Evolutionary conservation across 1,284 basidiomycete species (phyloP), one percentile per base, ranked within the genome.

Genomic region (Malassezia obtusa): DNA sequence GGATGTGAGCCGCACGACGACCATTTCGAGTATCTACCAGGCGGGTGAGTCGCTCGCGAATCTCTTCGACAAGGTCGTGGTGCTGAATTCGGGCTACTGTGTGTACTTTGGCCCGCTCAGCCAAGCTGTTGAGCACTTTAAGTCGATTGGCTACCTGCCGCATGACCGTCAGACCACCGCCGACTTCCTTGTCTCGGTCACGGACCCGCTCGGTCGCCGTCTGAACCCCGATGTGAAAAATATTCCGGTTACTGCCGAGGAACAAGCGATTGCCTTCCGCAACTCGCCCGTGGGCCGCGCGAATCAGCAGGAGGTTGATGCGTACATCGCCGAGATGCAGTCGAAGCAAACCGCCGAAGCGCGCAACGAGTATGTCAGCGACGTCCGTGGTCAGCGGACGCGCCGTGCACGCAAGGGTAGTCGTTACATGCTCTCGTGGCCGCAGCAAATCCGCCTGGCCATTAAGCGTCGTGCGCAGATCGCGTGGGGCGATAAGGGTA

Each of bases 401-500:
- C 59, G 55, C 31, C 38, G 38, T 43, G 48, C 50, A n/a, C 49
- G 55, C 10, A 56, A 56, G 31, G 46, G 52, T 9, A 59, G 56
- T 30, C 30, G 57, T 22, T 71, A 63, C 59, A 49, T 64, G 52
- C 56, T 69, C 49, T 62, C 61, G 6, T 57, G 58, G 25, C 62
- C 61, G 11, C 62, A 63, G 53, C 84, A 87, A 72, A 79, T 80
- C 15, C 75, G 80, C n/a, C 80, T 83, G 5, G 80, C 84, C 44
- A 82, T 86, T 79, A 64, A 74, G 10, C 77, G 85, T 39, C 77
- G 84, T 26, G 74, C 80, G n/a, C 84, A 85, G 70, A 85, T 87
- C 61, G 66, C 84, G 22, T 74, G 76, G 40, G 86, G 85, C 1
- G 80, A 80, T 50, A 64, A 78, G 35, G 77, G 68, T 49, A 76